Evolutionary conservation across 1,284 basidiomycete genomes (phyloP).

Genomic region (Bothia castanella): DNA sequence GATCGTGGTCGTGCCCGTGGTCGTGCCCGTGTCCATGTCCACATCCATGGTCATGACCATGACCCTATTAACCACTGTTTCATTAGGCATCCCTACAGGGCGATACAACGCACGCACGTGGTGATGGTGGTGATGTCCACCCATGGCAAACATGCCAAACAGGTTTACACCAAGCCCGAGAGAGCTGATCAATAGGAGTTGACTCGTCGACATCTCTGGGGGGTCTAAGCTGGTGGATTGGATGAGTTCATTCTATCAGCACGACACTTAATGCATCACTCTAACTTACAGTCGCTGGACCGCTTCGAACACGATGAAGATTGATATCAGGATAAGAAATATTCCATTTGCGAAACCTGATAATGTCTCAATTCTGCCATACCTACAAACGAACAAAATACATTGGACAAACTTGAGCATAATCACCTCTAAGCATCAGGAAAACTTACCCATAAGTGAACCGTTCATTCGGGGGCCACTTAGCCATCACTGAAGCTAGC

Average conservation of each 20-base stretch:
- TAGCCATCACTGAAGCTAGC: constrained; percentile 95
- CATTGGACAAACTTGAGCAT: background rate
- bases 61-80: constrained; percentile 35
- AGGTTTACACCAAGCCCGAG: constrained; percentile 92
- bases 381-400: constrained; percentile 46
- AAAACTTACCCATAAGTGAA: constrained; percentile 87
- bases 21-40: constrained; percentile 48
- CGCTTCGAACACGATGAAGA: constrained; percentile 98
- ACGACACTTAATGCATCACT: constrained; percentile 27
- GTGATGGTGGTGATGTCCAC: constrained; percentile 89
- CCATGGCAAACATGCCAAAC: constrained; percentile 99
- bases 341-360: constrained; percentile 98
- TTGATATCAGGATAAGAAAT: constrained; percentile 93
- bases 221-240: constrained; percentile 70
- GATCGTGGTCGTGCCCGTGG: too few relatives aligned
- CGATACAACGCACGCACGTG: constrained; percentile 49
- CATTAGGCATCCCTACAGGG: background rate
- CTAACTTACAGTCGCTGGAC: constrained; percentile 83
- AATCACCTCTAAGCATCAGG: background rate
- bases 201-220: constrained; percentile 96
- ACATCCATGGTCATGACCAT: constrained; percentile 50
- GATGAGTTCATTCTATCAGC: constrained; percentile 3
- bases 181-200: constrained; percentile 85
- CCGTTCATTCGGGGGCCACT: constrained; percentile 90
- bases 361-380: constrained; percentile 96